These are phyloP conservation scores for Farysia itapuensis DNA, from an alignment of 1,284 basidiomycete species.

Conservation along the genomic window DNA sequence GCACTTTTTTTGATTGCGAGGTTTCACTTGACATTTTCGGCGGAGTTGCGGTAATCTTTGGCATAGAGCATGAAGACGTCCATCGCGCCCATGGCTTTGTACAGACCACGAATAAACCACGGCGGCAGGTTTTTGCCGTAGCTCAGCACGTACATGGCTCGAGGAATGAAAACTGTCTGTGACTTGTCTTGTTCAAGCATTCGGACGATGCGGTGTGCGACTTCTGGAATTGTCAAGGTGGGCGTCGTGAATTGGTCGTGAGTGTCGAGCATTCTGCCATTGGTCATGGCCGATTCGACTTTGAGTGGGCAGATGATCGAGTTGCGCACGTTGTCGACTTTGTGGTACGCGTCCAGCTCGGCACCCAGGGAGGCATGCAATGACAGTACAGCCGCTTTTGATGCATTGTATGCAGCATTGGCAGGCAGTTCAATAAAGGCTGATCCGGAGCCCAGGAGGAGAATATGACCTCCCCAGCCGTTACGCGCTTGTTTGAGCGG, in stretches of 20 bases:
- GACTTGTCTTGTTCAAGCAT: slow-evolving; percentile 31
- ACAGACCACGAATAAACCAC: slow-evolving; percentile 10
- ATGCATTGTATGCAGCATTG: slow-evolving; percentile 39
- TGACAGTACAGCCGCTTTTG: slow-evolving; percentile 40
- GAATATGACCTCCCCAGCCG: slow-evolving; percentile 45
- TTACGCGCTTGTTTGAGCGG: slow-evolving; percentile 31
- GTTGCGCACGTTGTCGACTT: slow-evolving; percentile 36
- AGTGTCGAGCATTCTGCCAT: slow-evolving; percentile 38
- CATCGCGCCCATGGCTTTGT: slow-evolving; percentile 7
- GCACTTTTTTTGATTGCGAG: too few relatives aligned
- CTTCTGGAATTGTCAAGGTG: slow-evolving; percentile 40
- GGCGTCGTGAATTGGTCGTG: slow-evolving; percentile 39
- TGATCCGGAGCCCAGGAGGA: slow-evolving; percentile 40
- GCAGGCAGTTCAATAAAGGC: slow-evolving; percentile 39
- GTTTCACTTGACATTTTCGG: slow-evolving; percentile 17
- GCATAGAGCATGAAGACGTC: slow-evolving; percentile 32
- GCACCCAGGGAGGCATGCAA: slow-evolving; percentile 29
- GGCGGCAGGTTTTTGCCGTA: slow-evolving; percentile 20
- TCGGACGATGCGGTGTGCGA: slow-evolving; percentile 31
- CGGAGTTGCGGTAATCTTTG: slow-evolving; percentile 14
- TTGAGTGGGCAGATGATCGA: slow-evolving; percentile 45
- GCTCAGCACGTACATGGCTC: slow-evolving; percentile 24
- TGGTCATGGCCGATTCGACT: slow-evolving; percentile 45
- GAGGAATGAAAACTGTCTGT: slow-evolving; percentile 33
- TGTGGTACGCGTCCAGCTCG: slow-evolving; percentile 40